These are phyloP conservation scores for Nigrospora sphaerica DNA, from an alignment of 2,329 filamentous ascomycete species.

Conservation along the genomic window DNA sequence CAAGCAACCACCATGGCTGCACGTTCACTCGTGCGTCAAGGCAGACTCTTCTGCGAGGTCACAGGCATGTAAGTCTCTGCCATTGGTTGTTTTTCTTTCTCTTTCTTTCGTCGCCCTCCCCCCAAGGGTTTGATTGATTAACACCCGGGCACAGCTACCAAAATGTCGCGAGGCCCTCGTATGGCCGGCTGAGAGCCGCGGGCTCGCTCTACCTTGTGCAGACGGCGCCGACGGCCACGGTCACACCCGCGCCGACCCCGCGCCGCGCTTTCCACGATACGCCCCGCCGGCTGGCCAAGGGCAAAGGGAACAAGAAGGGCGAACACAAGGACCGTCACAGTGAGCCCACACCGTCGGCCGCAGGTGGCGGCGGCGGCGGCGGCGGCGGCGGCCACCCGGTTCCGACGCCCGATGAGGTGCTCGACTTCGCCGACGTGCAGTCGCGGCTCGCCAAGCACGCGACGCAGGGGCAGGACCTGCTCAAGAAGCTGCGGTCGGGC, in stretches of 20 bases:
- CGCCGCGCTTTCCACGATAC: conserved; percentile 3
- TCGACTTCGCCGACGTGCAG: conserved; percentile 41
- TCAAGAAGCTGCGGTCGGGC: conserved; percentile 36
- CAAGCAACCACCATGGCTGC: background rate
- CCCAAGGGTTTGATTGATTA: no score
- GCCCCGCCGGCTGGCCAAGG: background rate
- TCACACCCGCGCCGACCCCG: background rate
- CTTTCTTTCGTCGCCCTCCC: no score
- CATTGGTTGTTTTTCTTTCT: background rate
- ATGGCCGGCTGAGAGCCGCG: no score
- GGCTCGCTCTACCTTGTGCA: background rate
- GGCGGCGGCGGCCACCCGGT: conserved; percentile 13
- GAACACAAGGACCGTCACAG: background rate
- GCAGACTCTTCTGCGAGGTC: conserved; percentile 1
- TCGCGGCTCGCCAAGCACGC: conserved; percentile 34
- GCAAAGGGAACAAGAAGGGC: background rate
- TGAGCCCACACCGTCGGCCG: background rate
- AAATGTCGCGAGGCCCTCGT: background rate
- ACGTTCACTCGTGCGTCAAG: background rate
- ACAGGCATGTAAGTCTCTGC: conserved; percentile 1
- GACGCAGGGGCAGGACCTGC: conserved; percentile 30
- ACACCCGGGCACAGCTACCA: background rate
- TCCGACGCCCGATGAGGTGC: conserved; percentile 33
- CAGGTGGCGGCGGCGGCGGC: background rate
- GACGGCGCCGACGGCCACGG: background rate